Conservation (phyloP, 2,329 filamentous ascomycete species). For the Neurospora sp. region DNA sequence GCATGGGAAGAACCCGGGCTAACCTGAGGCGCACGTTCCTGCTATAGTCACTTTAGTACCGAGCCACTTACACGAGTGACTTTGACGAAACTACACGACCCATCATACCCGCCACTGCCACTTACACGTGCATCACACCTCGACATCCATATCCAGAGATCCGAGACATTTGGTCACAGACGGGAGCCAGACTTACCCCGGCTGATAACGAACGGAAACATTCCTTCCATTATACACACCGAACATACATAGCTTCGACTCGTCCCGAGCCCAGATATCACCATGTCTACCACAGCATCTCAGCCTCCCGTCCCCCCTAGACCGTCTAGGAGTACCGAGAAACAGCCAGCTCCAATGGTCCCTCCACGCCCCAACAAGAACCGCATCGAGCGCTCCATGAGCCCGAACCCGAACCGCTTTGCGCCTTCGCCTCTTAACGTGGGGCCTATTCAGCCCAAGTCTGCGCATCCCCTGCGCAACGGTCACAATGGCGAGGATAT, state of each 20-base stretch:
- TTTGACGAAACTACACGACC: neutral
- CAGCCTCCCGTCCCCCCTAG: constrained; percentile 50
- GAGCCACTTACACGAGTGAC: neutral
- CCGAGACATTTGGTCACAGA: neutral
- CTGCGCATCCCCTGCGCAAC: constrained; percentile 28
- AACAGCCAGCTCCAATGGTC: constrained; percentile 52
- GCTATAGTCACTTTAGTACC: constrained; percentile 2
- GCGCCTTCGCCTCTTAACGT: constrained; percentile 82
- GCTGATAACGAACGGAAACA: neutral
- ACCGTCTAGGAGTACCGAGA: constrained; percentile 41
- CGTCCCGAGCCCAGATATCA: constrained; percentile 10
- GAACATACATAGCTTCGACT: constrained; percentile 3
- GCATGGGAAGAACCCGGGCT: constrained; percentile 4
- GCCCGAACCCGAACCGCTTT: constrained; percentile 68
- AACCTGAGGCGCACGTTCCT: neutral
- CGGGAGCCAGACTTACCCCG: neutral
- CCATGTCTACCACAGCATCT: constrained; percentile 37
- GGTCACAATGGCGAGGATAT: constrained; percentile 31
- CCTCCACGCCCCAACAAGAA: constrained; percentile 66
- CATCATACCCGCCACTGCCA: neutral
- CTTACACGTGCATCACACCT: neutral
- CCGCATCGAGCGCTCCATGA: constrained; percentile 65
- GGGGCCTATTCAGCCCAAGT: constrained; percentile 41
- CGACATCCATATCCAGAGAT: neutral
- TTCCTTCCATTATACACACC: constrained; percentile 2